Percentiles rank a stretch among this genome's conserved stretches.
phyloP scores from a whole-genome alignment of 805 yeast genomes.

The Gaillardinia entomophila region DNA sequence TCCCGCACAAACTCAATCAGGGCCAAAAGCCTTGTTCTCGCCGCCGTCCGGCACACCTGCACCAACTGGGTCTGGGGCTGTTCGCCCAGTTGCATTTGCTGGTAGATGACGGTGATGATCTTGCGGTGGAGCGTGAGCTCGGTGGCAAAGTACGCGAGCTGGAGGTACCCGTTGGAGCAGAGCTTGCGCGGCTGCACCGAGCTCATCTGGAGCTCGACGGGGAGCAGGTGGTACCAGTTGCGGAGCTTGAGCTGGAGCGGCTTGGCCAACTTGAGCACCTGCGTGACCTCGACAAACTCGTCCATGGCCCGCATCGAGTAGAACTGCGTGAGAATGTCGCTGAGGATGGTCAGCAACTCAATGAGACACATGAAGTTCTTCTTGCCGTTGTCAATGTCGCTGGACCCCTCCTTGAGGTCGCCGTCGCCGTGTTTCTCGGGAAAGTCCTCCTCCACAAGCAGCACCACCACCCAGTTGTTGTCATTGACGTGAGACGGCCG shows the following conservation, averaged over 20 bases:
- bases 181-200: slow-evolving; percentile 54
- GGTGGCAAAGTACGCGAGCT: slow-evolving; percentile 81
- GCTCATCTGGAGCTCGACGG: slow-evolving; percentile 57
- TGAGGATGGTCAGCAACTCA: slow-evolving; percentile 58
- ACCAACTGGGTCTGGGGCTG: slow-evolving; percentile 31
- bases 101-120: slow-evolving; percentile 52
- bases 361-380: slow-evolving; percentile 63
- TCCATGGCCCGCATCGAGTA: slow-evolving; percentile 66
- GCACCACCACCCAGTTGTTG: slow-evolving; percentile 73
- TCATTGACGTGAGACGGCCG: slow-evolving; percentile 78
- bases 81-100: slow-evolving; percentile 26
- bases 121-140: slow-evolving; percentile 83
- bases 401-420: slow-evolving; percentile 50
- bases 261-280: slow-evolving; percentile 70
- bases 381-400: slow-evolving; percentile 68
- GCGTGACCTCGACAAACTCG: slow-evolving; percentile 53
- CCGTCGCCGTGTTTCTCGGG: slow-evolving; percentile 62
- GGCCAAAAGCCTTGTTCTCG: slow-evolving; percentile 73
- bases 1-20: slow-evolving; percentile 75
- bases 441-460: slow-evolving; percentile 68
- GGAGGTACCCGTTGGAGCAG: slow-evolving; percentile 72
- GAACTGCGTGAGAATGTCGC: slow-evolving; percentile 66
- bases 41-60: slow-evolving; percentile 76
- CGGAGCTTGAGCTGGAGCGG: slow-evolving; percentile 69
- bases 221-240: slow-evolving; percentile 73